A percentile compares a stretch with the other conserved stretches of the same genome.
phyloP scores from a whole-genome alignment of 2,329 filamentous ascomycete genomes.

The Periconia sp. region DNA sequence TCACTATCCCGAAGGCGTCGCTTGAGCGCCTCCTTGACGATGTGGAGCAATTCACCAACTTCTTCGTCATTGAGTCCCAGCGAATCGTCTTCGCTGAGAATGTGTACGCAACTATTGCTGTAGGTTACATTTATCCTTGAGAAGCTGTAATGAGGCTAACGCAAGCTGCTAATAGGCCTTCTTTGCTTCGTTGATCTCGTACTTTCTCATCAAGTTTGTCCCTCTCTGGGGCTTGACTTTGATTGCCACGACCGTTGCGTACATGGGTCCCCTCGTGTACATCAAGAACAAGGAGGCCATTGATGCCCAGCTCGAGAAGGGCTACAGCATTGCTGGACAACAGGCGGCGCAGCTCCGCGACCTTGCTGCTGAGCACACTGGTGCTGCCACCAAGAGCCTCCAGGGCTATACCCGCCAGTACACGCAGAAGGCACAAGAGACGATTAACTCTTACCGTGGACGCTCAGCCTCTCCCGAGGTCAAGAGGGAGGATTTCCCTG shows the following conservation, averaged over 20 bases:
- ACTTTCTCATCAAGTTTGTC: conserved; percentile 70
- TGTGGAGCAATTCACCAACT: conserved; percentile 69
- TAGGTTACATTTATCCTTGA: conserved; percentile 48
- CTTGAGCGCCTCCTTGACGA: conserved; percentile 67
- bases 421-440: conserved; percentile 64
- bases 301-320: conserved; percentile 64
- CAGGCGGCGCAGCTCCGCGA: conserved; percentile 67
- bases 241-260: conserved; percentile 62
- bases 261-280: conserved; percentile 67
- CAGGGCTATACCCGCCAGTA: conserved; percentile 67
- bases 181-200: conserved; percentile 62
- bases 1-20: conserved; percentile 68
- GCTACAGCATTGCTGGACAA: conserved; percentile 59
- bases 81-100: conserved; percentile 71
- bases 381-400: conserved; percentile 62
- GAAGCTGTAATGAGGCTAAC: conserved; percentile 7
- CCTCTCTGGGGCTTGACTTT: conserved; percentile 69
- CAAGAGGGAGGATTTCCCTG: conserved; percentile 41
- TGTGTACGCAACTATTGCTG: conserved; percentile 63
- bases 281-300: conserved; percentile 70
- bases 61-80: conserved; percentile 72
- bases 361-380: conserved; percentile 65
- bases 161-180: conserved; percentile 57
- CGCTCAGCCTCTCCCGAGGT: conserved; percentile 45
- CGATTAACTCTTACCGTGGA: conserved; percentile 47